Conservation (phyloP, 2,329 filamentous ascomycete genomes). For the Didymella arachidicola region DNA sequence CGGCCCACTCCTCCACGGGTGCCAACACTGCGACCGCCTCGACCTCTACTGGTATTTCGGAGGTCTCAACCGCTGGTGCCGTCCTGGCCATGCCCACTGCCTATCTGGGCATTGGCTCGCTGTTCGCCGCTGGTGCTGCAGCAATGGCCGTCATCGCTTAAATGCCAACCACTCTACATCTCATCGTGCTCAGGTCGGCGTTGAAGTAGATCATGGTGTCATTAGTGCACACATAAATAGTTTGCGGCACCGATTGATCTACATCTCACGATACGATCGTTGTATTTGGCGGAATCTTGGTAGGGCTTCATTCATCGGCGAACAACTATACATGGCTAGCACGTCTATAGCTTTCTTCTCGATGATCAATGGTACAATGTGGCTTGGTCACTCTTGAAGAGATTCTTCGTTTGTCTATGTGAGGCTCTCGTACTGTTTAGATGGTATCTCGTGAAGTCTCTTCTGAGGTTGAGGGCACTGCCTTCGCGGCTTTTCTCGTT, state of each 20-base stretch:
- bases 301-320: constrained; percentile 17
- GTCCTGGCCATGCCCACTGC: constrained; percentile 30
- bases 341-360: constrained; percentile 27
- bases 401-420: neutral
- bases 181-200: constrained; percentile 7
- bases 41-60: constrained; percentile 11
- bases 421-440: neutral
- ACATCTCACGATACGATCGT: constrained; percentile 18
- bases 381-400: constrained; percentile 14
- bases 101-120: constrained; percentile 29
- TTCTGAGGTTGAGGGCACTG: neutral
- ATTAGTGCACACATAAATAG: constrained; percentile 1
- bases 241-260: constrained; percentile 7
- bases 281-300: constrained; percentile 23
- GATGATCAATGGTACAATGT: constrained; percentile 27
- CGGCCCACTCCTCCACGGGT: constrained; percentile 21
- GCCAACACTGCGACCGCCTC: constrained; percentile 9
- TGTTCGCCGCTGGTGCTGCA: constrained; percentile 35
- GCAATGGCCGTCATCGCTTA: constrained; percentile 33
- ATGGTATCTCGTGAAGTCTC: neutral
- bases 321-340: constrained; percentile 25
- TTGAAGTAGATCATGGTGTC: constrained; percentile 2
- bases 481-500: neutral
- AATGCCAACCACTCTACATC: constrained; percentile 4
- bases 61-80: constrained; percentile 29